Evolutionary conservation across 2,329 filamentous ascomycete genomes (phyloP), one percentile per base, ranked within the genome.

Genomic region (Onygenales sp.): DNA sequence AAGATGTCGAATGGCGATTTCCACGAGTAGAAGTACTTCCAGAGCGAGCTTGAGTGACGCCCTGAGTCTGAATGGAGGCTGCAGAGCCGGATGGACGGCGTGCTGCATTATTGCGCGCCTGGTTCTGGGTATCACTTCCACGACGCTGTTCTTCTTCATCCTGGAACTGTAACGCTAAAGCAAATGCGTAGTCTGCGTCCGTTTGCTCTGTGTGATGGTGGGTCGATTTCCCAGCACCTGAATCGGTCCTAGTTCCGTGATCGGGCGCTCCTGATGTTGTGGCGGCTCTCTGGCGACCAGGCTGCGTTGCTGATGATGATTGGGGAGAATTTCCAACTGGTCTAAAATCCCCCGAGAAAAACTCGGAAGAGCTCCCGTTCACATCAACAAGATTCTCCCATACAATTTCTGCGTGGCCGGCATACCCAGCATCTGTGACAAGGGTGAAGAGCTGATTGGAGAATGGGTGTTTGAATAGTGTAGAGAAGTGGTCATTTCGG

Each of bases 401-500:
- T 0, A 98, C 89, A 10, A 98, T 84, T 66, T 97, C 92, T 13
- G 90, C 86, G 61, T 96, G 89, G 8, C 78, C 81, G 9, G 86
- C 84, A 64, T 95, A 98, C 0, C 93, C 93, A 31, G 89, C 87
- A 66, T 98, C 93, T 0, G 93, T 97, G 11, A 98, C 90, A 2
- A 98, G 74, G 0, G 87, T 89, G 58, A 92, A 81, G 1, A 97
- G 77, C 59, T 87, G 80, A 42, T 82, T 77, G 0, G 85, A 89
- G 44, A 84, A 75, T 0, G 92, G 89, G 61, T 97, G 89, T 56
- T 91, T 89, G 70, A 95, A 95, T 0, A 98, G 70, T 0, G 92
- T 97, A 43, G 89, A 90, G 65, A 98, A 98, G 67, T 98, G 93
- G 64, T 98, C 92, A 63, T 98, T 98, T 31, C 93, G 83, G 74